phyloP scores from a whole-genome alignment of 2,329 filamentous ascomycete species.

The Epichloe bromicola region DNA sequence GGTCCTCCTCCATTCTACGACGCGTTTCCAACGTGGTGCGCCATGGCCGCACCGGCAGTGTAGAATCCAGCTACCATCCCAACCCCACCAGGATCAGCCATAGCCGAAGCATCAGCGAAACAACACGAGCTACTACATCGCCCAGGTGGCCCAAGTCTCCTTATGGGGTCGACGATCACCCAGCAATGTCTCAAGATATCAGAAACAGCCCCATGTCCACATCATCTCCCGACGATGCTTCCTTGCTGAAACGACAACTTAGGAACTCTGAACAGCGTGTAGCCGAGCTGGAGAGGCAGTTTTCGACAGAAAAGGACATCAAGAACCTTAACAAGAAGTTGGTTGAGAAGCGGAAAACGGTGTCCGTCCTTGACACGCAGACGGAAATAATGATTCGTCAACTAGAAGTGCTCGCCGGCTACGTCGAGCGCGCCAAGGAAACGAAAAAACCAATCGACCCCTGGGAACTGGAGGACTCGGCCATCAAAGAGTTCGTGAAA shows the following conservation, averaged over 20 bases:
- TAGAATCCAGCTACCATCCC: constrained; percentile 36
- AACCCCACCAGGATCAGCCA: constrained; percentile 33
- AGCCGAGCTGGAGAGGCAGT: constrained; percentile 73
- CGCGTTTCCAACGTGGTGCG: constrained; percentile 88
- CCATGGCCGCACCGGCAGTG: constrained; percentile 80
- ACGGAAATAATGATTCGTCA: constrained; percentile 92
- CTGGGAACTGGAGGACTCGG: constrained; percentile 71
- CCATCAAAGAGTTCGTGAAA: constrained; percentile 83
- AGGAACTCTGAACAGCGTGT: constrained; percentile 73
- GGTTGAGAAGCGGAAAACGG: constrained; percentile 86
- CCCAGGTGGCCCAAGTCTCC: constrained; percentile 60
- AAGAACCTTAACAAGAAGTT: constrained; percentile 78
- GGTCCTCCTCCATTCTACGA: constrained; percentile 67
- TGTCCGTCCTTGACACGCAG: constrained; percentile 86
- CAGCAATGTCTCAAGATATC: constrained; percentile 39
- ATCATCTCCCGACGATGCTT: constrained; percentile 51
- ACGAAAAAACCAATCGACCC: constrained; percentile 70
- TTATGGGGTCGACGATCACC: constrained; percentile 37
- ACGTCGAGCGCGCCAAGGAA: constrained; percentile 76
- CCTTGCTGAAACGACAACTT: constrained; percentile 60
- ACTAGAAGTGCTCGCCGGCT: constrained; percentile 77
- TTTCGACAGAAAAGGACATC: constrained; percentile 49
- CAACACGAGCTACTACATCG: constrained; percentile 50
- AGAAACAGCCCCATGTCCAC: constrained; percentile 60
- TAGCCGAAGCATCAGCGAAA: constrained; percentile 52